Conservation (phyloP, 164 flowering plant species). For the Hamamelis virginiana region DNA sequence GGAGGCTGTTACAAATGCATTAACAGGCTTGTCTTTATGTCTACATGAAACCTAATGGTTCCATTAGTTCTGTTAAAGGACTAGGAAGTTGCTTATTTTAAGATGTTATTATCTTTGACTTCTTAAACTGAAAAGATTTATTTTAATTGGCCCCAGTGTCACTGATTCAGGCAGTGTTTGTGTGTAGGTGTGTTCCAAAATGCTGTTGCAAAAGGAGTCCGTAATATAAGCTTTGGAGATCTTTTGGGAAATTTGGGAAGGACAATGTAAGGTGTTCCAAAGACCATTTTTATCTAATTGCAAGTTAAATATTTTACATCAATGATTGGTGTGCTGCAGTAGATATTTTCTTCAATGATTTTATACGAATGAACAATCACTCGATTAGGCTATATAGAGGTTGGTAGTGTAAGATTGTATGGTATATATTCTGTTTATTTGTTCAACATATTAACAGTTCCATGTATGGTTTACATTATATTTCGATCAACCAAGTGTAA, state of each 20-base stretch:
- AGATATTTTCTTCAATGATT: neutral
- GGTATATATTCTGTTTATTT: neutral
- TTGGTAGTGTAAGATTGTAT: too few relatives aligned
- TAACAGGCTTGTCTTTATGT: constrained; percentile 62
- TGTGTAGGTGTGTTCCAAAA: constrained; percentile 72
- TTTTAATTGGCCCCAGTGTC: neutral
- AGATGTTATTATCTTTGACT: constrained; percentile 2
- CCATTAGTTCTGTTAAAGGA: neutral
- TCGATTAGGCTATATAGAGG: too few relatives aligned
- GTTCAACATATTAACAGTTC: neutral
- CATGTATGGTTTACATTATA: neutral
- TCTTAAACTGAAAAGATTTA: neutral
- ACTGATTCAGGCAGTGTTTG: constrained; percentile 4
- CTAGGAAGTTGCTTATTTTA: constrained; percentile 1
- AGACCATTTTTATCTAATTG: neutral
- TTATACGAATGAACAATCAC: neutral
- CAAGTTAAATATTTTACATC: neutral
- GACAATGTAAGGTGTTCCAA: constrained; percentile 68
- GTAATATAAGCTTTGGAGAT: constrained; percentile 93
- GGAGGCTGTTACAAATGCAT: constrained; percentile 79
- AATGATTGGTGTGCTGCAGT: neutral
- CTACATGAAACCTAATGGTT: neutral
- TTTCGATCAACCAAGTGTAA: too few relatives aligned
- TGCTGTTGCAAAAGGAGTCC: constrained; percentile 86
- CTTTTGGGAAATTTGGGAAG: constrained; percentile 84